phyloP scores from a whole-genome alignment of 768 basidiomycete species.

The Amanita molliuscula region DNA sequence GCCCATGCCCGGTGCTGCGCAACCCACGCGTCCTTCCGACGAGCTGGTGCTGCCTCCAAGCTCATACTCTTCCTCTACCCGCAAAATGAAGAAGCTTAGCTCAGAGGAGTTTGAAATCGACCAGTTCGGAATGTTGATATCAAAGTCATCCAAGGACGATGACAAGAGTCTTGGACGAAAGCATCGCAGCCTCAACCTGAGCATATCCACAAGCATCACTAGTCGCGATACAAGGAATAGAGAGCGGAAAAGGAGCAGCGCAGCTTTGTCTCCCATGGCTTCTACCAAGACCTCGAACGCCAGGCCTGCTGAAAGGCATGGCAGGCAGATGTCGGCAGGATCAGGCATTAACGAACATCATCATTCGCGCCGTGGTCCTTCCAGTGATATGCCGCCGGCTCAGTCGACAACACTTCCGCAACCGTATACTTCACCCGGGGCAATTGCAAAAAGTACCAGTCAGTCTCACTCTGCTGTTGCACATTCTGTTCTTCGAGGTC shows the following conservation, averaged over 20 bases:
- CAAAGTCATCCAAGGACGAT: constrained; percentile 41
- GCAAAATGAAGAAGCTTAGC: constrained; percentile 61
- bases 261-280: constrained; percentile 30
- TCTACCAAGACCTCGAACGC: constrained; percentile 22
- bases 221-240: constrained; percentile 36
- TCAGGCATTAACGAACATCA: constrained; percentile 44
- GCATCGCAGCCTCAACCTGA: constrained; percentile 63
- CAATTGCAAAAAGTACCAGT: constrained; percentile 37
- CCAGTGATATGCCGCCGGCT: constrained; percentile 82
- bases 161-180: constrained; percentile 46
- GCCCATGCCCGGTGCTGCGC: constrained; percentile 20
- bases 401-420: constrained; percentile 61
- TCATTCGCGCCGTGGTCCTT: constrained; percentile 49
- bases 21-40: constrained; percentile 20
- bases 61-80: constrained; percentile 42
- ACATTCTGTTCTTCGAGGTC: constrained; percentile 77
- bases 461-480: constrained; percentile 50
- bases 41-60: constrained; percentile 45
- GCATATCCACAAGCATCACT: constrained; percentile 26
- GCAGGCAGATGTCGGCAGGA: constrained; percentile 57
- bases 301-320: constrained; percentile 36
- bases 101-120: constrained; percentile 82
- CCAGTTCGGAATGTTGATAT: constrained; percentile 48
- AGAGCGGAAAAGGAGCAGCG: constrained; percentile 47
- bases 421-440: constrained; percentile 72